phyloP scores from a whole-genome alignment of 2,329 filamentous ascomycete species.

The Emergomyces orientalis region DNA sequence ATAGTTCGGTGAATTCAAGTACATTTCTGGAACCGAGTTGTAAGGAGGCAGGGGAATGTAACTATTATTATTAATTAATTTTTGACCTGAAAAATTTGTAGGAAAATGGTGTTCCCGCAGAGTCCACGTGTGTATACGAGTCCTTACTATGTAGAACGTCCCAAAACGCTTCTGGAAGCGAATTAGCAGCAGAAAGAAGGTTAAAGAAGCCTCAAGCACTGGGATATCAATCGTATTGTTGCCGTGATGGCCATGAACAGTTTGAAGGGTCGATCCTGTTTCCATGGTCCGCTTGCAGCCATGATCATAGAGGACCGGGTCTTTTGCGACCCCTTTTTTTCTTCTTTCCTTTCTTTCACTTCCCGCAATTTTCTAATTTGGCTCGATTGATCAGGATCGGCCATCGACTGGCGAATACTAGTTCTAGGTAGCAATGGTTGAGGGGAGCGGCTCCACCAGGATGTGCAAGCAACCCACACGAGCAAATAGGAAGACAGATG shows the following conservation, averaged over 20 bases:
- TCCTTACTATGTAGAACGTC: background rate
- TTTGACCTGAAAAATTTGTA: background rate
- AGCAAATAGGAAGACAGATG: constrained; percentile 2
- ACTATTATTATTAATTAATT: background rate
- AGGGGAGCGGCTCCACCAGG: background rate
- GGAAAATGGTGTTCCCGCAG: background rate
- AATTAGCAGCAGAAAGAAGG: background rate
- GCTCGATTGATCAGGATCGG: background rate
- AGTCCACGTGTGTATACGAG: background rate
- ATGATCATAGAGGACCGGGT: background rate
- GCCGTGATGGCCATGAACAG: background rate
- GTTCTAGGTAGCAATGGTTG: background rate
- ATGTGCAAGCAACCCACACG: background rate
- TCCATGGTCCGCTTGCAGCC: background rate
- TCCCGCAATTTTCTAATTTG: background rate
- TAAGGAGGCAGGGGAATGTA: background rate
- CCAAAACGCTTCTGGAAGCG: background rate
- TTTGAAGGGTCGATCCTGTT: background rate
- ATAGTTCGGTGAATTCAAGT: background rate
- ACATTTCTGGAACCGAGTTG: background rate
- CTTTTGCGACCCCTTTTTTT: background rate
- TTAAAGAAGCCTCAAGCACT: background rate
- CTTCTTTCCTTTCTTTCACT: background rate
- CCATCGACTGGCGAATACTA: background rate
- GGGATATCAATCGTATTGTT: background rate